These are phyloP conservation scores for Phytomonas francai DNA, from an alignment of 208 protist genomes.

Conservation along the genomic window DNA sequence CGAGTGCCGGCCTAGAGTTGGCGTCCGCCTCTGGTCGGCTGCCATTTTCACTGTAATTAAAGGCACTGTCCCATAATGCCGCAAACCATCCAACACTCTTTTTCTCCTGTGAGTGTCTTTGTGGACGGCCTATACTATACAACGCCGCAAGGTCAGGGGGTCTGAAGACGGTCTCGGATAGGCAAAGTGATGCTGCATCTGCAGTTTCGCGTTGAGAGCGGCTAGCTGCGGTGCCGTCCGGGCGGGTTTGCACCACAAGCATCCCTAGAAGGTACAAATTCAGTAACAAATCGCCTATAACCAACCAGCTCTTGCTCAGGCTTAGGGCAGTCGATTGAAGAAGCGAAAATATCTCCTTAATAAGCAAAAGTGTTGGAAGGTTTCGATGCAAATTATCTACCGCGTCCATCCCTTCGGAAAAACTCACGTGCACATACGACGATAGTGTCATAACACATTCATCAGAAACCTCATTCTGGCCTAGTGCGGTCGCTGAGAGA, in stretches of 20 bases:
- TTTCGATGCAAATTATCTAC: conserved; percentile 27
- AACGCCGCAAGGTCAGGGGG: background rate
- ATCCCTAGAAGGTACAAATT: conserved; percentile 37
- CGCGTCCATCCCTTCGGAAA: conserved; percentile 22
- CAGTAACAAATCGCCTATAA: conserved; percentile 22
- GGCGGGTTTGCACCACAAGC: conserved; percentile 9
- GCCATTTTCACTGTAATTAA: background rate
- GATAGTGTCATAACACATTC: conserved; percentile 27
- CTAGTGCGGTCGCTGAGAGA: conserved; percentile 15
- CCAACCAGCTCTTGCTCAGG: conserved; percentile 29
- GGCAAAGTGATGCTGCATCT: background rate
- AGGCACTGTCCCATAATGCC: background rate
- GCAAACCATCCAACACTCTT: background rate
- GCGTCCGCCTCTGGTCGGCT: background rate
- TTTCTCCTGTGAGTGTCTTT: background rate
- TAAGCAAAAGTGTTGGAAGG: conserved; percentile 27
- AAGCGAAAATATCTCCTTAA: conserved; percentile 34
- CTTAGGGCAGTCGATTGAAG: conserved; percentile 20
- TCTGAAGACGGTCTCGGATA: background rate
- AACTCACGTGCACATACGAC: conserved; percentile 20
- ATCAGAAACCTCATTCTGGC: conserved; percentile 21
- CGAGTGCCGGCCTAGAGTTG: background rate
- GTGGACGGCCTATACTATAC: background rate
- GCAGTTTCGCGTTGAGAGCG: too few species aligned
- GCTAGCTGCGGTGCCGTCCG: too few species aligned